Evolutionary conservation across 352 stramenopile species (phyloP), one percentile per base, ranked within the genome.

Genomic region (Globisporangium yorkense): DNA sequence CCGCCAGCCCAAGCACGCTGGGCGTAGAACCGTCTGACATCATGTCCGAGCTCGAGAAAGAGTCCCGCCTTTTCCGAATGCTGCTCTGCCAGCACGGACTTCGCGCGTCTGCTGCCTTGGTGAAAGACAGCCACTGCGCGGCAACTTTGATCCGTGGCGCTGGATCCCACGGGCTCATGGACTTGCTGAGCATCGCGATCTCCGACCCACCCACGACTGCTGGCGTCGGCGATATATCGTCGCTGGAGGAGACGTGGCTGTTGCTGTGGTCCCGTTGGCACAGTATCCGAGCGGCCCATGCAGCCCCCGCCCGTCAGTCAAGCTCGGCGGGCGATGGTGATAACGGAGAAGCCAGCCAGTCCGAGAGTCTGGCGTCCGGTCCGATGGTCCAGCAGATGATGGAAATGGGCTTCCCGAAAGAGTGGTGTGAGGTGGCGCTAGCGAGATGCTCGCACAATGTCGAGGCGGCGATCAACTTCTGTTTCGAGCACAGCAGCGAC

Each of bases 351-450:
- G 40, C 39, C 35, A 52, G 61, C n/a, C 63, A 67, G 54, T 49
- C 65, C 10, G 65, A 74, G 15, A 72, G 68, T 15, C 29, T 56
- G 16, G 62, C 70, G 13, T 70, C 77, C 3, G 84, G 80, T 15
- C 75, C 82, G 33, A 88, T 94, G 72, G 82, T 92, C 15, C 86
- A 94, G 61, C 86, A 96, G 64, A 96, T 97, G 88, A 95, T 97
- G 88, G 89, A 97, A 54, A 97, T 97, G 86, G 89, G 89, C 29
- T 96, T 97, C 52, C 87, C 89, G 10, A 92, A 93, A 56, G 88
- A 96, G 57, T 96, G 88, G 89, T 97, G 89, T 65, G 87, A 97
- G 58, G 84, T 95, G 29, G 88, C 89, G 35, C 66, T 97, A 44
- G 72, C 81, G 56, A 72, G 84, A 27, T 96, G 87, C 59, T 85